Conservation (phyloP, 2,329 filamentous ascomycete genomes). For the Echinosphaeria canescens region DNA sequence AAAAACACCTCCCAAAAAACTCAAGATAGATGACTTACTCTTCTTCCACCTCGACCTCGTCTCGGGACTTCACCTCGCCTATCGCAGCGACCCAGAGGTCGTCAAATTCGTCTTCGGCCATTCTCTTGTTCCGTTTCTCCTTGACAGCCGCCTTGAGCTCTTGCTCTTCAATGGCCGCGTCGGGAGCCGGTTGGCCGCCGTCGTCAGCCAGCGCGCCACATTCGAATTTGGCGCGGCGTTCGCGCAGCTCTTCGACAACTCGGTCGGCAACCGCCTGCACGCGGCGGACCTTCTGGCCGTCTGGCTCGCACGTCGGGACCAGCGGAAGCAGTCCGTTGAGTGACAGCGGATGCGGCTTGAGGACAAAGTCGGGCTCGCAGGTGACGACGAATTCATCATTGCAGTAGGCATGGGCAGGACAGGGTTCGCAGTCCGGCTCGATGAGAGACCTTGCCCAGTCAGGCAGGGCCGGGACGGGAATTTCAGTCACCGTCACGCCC, state of each 20-base stretch:
- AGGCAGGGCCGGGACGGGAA: conserved; percentile 30
- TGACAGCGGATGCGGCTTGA: conserved; percentile 66
- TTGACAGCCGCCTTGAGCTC: conserved; percentile 60
- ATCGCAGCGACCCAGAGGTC: conserved; percentile 63
- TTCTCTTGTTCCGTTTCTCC: conserved; percentile 57
- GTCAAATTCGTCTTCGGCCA: conserved; percentile 79
- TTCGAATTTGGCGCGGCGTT: conserved; percentile 74
- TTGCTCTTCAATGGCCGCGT: conserved; percentile 39
- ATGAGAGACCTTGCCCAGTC: conserved; percentile 48
- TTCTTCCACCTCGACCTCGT: conserved; percentile 28
- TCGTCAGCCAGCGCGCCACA: conserved; percentile 54
- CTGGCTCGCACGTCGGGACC: conserved; percentile 81
- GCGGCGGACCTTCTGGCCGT: conserved; percentile 75
- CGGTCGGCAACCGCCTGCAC: conserved; percentile 77
- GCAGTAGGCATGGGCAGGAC: conserved; percentile 79
- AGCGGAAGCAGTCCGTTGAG: conserved; percentile 64
- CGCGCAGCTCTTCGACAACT: conserved; percentile 67
- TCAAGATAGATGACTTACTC: conserved; percentile 37
- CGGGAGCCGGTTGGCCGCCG: conserved; percentile 32
- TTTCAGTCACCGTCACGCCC: conserved; percentile 13
- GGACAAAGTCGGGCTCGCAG: conserved; percentile 75
- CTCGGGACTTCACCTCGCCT: conserved; percentile 42
- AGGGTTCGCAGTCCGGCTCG: conserved; percentile 70
- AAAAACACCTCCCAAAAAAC: conserved; percentile 2
- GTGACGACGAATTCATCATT: conserved; percentile 54